These are phyloP conservation scores for Xylariales sp. DNA, from an alignment of 2,329 filamentous ascomycete genomes.

Conservation along the genomic window DNA sequence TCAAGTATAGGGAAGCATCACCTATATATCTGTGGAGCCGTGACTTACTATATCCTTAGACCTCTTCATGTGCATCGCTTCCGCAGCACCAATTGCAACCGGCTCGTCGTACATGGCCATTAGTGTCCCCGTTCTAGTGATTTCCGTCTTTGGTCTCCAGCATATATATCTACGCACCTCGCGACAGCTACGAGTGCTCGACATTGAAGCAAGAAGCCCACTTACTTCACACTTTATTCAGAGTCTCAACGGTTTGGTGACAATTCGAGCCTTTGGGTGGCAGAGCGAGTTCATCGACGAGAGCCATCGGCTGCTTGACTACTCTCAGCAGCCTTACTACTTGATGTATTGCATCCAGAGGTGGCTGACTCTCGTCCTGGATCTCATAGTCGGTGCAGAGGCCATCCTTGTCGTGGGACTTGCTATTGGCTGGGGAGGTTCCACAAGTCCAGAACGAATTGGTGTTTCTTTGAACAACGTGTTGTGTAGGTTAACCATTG, in stretches of 20 bases:
- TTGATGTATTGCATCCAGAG: constrained; percentile 25
- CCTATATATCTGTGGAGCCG: neutral
- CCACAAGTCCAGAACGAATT: neutral
- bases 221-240: constrained; percentile 41
- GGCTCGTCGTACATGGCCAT: constrained; percentile 3
- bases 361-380: constrained; percentile 29
- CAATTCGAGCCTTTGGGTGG: constrained; percentile 43
- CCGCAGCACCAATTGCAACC: constrained; percentile 4
- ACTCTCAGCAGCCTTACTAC: constrained; percentile 27
- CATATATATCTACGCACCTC: constrained; percentile 41
- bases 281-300: constrained; percentile 25
- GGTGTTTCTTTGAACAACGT: constrained; percentile 3
- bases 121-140: constrained; percentile 7
- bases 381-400: neutral
- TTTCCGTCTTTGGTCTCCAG: constrained; percentile 34
- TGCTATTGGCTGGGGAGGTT: neutral
- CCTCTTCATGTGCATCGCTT: constrained; percentile 1
- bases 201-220: constrained; percentile 36
- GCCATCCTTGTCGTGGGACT: constrained; percentile 1
- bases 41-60: neutral
- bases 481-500: neutral
- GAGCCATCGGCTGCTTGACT: constrained; percentile 25
- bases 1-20: neutral
- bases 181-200: constrained; percentile 39
- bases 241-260: constrained; percentile 35